A percentile compares a stretch with the other conserved stretches of the same genome.
phyloP scores from a whole-genome alignment of 768 basidiomycete genomes.

The Mycena alexandri region DNA sequence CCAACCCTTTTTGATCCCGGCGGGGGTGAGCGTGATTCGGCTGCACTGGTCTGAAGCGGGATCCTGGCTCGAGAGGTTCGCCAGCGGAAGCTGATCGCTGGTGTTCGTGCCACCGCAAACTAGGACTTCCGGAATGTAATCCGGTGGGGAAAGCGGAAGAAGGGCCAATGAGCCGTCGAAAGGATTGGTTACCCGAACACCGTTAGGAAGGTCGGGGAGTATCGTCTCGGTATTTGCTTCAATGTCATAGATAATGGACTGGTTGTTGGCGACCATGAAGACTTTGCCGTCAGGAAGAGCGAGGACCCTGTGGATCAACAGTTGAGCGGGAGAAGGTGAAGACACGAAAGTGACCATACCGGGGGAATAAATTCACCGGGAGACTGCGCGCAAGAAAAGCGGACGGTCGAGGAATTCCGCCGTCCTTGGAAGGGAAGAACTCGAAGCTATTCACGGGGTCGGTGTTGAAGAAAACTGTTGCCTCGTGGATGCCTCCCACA shows the following conservation, averaged over 20 bases:
- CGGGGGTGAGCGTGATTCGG: slow-evolving; percentile 54
- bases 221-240: slow-evolving; percentile 30
- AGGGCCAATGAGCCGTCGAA: slow-evolving; percentile 32
- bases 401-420: slow-evolving; percentile 49
- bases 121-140: slow-evolving; percentile 33
- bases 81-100: slow-evolving; percentile 46
- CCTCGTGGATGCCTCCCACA: slow-evolving; percentile 45
- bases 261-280: slow-evolving; percentile 36
- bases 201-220: slow-evolving; percentile 32
- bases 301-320: slow-evolving; percentile 7
- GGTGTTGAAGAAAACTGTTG: slow-evolving; percentile 44
- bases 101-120: slow-evolving; percentile 37
- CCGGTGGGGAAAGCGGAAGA: slow-evolving; percentile 33
- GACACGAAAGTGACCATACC: slow-evolving; percentile 37
- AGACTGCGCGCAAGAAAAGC: slow-evolving; percentile 56
- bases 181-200: slow-evolving; percentile 30
- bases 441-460: slow-evolving; percentile 47
- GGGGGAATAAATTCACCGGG: slow-evolving; percentile 66
- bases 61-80: slow-evolving; percentile 66
- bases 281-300: slow-evolving; percentile 35
- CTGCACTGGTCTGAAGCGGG: slow-evolving; percentile 51
- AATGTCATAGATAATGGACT: slow-evolving; percentile 36
- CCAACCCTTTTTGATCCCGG: slow-evolving; percentile 48
- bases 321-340: neutral
- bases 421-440: slow-evolving; percentile 50